Percentiles rank a stretch among this genome's conserved stretches.
Evolutionary conservation across 2,329 filamentous ascomycete species (phyloP).

Genomic region (Thelonectria blattea): DNA sequence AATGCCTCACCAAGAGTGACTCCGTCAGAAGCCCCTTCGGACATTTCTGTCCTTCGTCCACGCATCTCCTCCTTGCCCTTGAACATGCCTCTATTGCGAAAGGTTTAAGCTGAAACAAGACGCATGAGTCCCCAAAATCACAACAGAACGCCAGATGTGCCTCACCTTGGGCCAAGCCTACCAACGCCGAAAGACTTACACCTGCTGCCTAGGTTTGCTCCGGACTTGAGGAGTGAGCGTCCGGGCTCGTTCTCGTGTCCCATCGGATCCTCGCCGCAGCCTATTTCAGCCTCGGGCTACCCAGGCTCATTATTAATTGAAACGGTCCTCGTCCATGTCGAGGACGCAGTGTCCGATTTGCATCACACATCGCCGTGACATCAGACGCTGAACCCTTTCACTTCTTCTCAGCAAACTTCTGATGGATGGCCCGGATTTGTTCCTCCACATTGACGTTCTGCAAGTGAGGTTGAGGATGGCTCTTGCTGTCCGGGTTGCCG

Average conservation of each 20-base stretch:
- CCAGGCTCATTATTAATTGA: slow-evolving; percentile 6
- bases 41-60: neutral
- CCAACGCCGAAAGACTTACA: slow-evolving; percentile 29
- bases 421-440: slow-evolving; percentile 73
- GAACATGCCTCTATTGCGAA: slow-evolving; percentile 10
- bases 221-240: neutral
- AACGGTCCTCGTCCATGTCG: neutral
- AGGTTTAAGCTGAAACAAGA: slow-evolving; percentile 33
- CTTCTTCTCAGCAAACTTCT: slow-evolving; percentile 55
- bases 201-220: neutral
- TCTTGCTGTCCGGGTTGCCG: slow-evolving; percentile 66
- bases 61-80: slow-evolving; percentile 6
- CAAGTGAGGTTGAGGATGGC: slow-evolving; percentile 61
- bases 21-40: neutral
- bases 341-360: neutral
- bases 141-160: slow-evolving; percentile 35
- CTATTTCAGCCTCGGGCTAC: neutral
- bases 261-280: neutral
- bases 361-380: neutral
- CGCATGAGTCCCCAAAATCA: slow-evolving; percentile 35
- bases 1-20: neutral
- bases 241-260: neutral
- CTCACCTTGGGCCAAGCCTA: slow-evolving; percentile 37
- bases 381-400: slow-evolving; percentile 25
- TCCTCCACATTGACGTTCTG: slow-evolving; percentile 81